phyloP scores from a whole-genome alignment of 1,284 basidiomycete genomes.

The Ceratobasidium sp. region DNA sequence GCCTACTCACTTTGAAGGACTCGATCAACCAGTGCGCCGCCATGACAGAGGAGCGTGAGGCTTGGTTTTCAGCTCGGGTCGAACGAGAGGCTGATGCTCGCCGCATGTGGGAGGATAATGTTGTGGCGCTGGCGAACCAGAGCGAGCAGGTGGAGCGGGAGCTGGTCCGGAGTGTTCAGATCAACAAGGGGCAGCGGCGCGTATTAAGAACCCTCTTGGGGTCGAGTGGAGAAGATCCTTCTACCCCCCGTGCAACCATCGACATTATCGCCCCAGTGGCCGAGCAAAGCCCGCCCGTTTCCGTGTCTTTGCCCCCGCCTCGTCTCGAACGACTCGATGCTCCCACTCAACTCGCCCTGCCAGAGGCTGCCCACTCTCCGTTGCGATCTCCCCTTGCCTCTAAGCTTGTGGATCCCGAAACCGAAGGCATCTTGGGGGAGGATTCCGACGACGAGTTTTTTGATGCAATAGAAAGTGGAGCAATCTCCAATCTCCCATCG shows the following conservation, averaged over 20 bases:
- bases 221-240: slow-evolving; percentile 9
- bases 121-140: slow-evolving; percentile 84
- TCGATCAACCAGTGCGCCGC: slow-evolving; percentile 73
- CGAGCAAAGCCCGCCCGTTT: slow-evolving; percentile 1
- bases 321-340: slow-evolving; percentile 37
- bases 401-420: slow-evolving; percentile 44
- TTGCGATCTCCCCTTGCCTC: slow-evolving; percentile 40
- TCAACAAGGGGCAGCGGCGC: slow-evolving; percentile 45
- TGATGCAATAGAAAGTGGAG: slow-evolving; percentile 90
- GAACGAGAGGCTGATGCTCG: slow-evolving; percentile 75
- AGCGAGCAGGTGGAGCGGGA: slow-evolving; percentile 86
- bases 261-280: background rate
- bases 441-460: slow-evolving; percentile 88
- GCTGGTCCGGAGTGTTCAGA: slow-evolving; percentile 63
- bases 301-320: slow-evolving; percentile 38
- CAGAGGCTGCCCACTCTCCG: slow-evolving; percentile 13
- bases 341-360: slow-evolving; percentile 26
- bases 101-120: slow-evolving; percentile 90
- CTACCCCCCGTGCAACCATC: slow-evolving; percentile 32
- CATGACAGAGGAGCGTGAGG: slow-evolving; percentile 83
- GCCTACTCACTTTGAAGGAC: slow-evolving; percentile 62
- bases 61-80: slow-evolving; percentile 72
- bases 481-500: slow-evolving; percentile 73
- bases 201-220: slow-evolving; percentile 34
- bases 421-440: slow-evolving; percentile 48